Percentiles rank a stretch among this genome's conserved stretches.
phyloP scores from a whole-genome alignment of 768 basidiomycete species.

The Brasilioporus rufonigricans region DNA sequence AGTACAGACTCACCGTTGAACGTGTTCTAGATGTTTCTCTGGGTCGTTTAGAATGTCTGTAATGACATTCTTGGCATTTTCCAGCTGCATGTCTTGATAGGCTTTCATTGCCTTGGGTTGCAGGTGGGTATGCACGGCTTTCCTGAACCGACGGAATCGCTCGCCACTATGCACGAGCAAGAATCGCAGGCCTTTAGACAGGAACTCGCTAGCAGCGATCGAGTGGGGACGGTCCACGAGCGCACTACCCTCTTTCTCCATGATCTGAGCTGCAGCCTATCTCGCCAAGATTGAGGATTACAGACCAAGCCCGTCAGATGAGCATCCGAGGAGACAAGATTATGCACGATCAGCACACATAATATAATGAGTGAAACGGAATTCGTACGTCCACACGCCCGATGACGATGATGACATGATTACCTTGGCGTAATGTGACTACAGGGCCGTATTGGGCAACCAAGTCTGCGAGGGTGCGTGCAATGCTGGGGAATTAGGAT shows the following conservation, averaged over 20 bases:
- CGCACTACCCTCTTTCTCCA: conserved; percentile 55
- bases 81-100: conserved; percentile 44
- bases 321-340: too few relatives aligned
- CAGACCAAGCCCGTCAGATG: too few relatives aligned
- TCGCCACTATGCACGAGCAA: conserved; percentile 51
- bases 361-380: neutral
- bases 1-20: conserved; percentile 39
- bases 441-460: conserved; percentile 57
- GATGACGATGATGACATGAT: conserved; percentile 15
- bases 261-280: conserved; percentile 53
- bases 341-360: neutral
- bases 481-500: conserved; percentile 4
- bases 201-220: conserved; percentile 51
- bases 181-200: conserved; percentile 51
- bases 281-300: conserved; percentile 4
- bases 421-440: conserved; percentile 50
- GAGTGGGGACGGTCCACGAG: conserved; percentile 49
- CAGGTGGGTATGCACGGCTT: conserved; percentile 51
- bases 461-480: conserved; percentile 46
- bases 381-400: conserved; percentile 21
- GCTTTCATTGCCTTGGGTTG: conserved; percentile 43
- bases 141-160: conserved; percentile 51
- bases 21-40: conserved; percentile 39
- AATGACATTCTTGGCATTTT: conserved; percentile 25
- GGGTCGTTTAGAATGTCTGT: conserved; percentile 33